A percentile compares a stretch with the other conserved stretches of the same genome.
Conservation (phyloP, 148 eudicot species). For the Fagopyrum homotropicum region DNA sequence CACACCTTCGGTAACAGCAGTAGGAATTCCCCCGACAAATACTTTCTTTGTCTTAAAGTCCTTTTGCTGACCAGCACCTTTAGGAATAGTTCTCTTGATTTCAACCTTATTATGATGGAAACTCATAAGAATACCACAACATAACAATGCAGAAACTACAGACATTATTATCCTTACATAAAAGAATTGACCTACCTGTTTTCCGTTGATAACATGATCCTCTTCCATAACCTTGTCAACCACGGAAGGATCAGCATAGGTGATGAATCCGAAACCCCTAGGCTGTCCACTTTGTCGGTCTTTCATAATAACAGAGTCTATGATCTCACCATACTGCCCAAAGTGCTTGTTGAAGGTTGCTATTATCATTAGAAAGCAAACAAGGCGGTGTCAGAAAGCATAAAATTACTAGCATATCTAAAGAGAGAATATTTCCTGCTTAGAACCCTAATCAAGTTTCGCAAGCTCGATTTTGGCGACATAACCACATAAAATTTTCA, state of each 20-base stretch:
- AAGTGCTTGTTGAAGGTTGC: constrained; percentile 56
- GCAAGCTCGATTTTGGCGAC: background rate
- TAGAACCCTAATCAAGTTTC: background rate
- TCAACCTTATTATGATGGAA: constrained; percentile 41
- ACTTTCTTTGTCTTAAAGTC: constrained; percentile 68
- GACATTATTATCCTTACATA: background rate
- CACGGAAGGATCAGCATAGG: constrained; percentile 61
- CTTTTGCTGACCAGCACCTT: constrained; percentile 57
- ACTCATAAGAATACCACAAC: background rate
- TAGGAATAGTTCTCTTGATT: constrained; percentile 76
- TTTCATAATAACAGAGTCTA: constrained; percentile 69
- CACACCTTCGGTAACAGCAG: constrained; percentile 55
- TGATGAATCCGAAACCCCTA: constrained; percentile 72
- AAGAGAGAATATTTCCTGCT: too few relatives aligned
- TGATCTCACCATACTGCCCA: constrained; percentile 69
- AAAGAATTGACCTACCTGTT: constrained; percentile 35
- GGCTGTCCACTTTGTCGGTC: constrained; percentile 55
- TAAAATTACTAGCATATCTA: background rate
- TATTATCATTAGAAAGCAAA: constrained; percentile 15
- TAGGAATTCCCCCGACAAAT: constrained; percentile 74
- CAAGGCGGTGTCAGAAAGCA: background rate
- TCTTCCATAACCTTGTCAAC: constrained; percentile 73
- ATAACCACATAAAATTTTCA: background rate
- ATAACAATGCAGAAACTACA: background rate
- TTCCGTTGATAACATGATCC: constrained; percentile 64